Evolutionary conservation across 139 green algal species (phyloP).

Genomic region (Chlorella vulgaris): DNA sequence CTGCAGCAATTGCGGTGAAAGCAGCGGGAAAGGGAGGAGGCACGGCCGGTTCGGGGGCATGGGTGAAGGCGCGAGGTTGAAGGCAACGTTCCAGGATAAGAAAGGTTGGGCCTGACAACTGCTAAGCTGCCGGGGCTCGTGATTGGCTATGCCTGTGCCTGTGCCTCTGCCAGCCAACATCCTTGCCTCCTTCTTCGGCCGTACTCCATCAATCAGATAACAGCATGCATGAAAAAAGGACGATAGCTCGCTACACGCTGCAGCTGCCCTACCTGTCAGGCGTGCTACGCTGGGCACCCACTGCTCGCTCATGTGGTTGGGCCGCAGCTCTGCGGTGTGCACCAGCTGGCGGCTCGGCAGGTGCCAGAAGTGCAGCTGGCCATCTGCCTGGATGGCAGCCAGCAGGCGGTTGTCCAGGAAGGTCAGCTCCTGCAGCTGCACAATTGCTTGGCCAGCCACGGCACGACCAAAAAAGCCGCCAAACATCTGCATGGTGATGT

Average conservation of each 20-base stretch:
- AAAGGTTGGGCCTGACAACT: too few species aligned
- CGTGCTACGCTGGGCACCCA: constrained; percentile 14
- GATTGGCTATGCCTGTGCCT: too few species aligned
- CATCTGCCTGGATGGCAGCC: constrained; percentile 21
- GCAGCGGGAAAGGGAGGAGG: not conserved
- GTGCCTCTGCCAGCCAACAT: too few species aligned
- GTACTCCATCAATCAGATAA: too few species aligned
- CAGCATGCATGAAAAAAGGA: too few species aligned
- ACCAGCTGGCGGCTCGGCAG: constrained; percentile 28
- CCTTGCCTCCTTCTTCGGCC: too few species aligned
- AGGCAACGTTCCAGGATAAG: not conserved
- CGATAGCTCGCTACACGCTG: too few species aligned
- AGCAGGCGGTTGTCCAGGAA: constrained; percentile 20
- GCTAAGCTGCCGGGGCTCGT: too few species aligned
- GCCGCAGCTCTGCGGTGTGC: constrained; percentile 26
- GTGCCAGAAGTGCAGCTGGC: constrained; percentile 60
- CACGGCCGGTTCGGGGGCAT: not conserved
- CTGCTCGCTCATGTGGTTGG: not conserved
- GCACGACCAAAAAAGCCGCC: constrained; percentile 26
- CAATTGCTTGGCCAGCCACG: not conserved
- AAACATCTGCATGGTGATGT: constrained; percentile 4
- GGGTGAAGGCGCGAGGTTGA: not conserved
- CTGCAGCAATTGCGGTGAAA: not conserved
- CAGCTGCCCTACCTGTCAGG: not conserved
- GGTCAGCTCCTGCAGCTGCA: constrained; percentile 27